Percentiles rank a stretch among this genome's conserved stretches.
phyloP scores from a whole-genome alignment of 2,329 filamentous ascomycete genomes.

The Pseudogymnoascus sp. region DNA sequence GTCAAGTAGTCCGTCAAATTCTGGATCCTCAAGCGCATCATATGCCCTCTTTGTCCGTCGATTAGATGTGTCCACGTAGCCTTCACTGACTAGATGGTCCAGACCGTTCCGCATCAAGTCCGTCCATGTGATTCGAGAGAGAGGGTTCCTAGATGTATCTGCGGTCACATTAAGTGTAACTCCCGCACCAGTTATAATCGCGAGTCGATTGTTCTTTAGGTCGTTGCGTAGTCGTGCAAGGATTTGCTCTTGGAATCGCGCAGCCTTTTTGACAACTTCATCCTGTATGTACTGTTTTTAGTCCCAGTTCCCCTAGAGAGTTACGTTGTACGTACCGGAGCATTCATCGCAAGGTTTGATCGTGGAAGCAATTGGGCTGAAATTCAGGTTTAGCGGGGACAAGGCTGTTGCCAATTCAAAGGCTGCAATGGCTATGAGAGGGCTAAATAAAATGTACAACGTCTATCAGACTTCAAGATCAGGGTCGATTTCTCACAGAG shows the following conservation, averaged over 20 bases:
- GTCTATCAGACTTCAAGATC: not conserved
- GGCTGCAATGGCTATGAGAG: not conserved
- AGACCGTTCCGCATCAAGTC: not conserved
- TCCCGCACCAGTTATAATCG: slow-evolving; percentile 9
- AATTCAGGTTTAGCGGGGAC: not conserved
- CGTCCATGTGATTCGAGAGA: slow-evolving; percentile 5
- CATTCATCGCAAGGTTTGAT: not conserved
- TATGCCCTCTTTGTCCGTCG: not conserved
- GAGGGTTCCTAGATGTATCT: not conserved
- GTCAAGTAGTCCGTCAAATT: not conserved
- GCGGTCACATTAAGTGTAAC: slow-evolving; percentile 3
- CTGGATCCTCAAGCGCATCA: not conserved
- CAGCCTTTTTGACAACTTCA: not conserved
- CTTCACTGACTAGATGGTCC: not conserved
- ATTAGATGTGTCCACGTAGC: not conserved
- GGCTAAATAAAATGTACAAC: not conserved
- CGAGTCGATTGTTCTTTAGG: slow-evolving; percentile 2
- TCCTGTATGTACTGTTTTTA: not conserved
- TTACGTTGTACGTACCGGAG: not conserved
- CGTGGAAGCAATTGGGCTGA: not conserved
- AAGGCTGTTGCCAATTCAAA: not conserved
- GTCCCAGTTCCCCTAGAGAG: not conserved
- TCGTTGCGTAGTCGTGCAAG: not conserved
- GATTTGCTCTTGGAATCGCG: not conserved
- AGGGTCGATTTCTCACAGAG: not conserved